Base-by-base conservation (phyloP, 2,329 filamentous ascomycete genomes). In the Ascochyta lentis region DNA sequence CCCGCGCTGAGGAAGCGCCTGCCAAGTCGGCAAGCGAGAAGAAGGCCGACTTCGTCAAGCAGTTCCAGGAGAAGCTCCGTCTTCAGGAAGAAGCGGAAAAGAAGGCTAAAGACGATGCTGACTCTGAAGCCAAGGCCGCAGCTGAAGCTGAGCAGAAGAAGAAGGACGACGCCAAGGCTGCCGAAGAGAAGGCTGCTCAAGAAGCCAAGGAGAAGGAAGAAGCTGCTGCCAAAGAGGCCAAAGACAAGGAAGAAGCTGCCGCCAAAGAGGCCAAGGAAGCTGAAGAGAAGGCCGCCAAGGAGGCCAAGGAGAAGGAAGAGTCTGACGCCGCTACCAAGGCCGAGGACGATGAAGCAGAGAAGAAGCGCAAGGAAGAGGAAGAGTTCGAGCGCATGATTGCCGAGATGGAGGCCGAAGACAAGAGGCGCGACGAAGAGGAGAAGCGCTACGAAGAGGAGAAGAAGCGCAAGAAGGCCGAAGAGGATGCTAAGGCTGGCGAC, bases 1-100 rank as follows among this genome's bases (percentile, higher is more conserved):
- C 88, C 19, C 90, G 95, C 67, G 78, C 78, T 50, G 89, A 91
- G 38, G 82, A 86, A 15, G 91, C 81, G 70, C 81, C 81, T 23
- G 80, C 80, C 38, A 95, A 95, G 83, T 89, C 89, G 1, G 85
- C 86, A 13, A 76, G 94, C 73, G 90, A 96, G 77, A 91, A 91
- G 60, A 79, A 80, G 66, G 73, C 72, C 24, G 78, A 79, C 12
- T 82, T 83, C 60, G 89, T 89, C 76, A 87, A 90, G 73, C 89
- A 91, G 72, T 88, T 96, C 71, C 84, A 83, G 71, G 72, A 76
- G 57, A 73, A 79, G 41, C 67, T 80, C 23, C 76, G 78, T 44
- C 72, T 74, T 23, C 81, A 84, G 63, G 78, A 81, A 56, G 86
- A 88, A 71, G 84, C 85, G 48, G 86, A 86, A 51, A 81, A 81